These are phyloP conservation scores for Kingdonia uniflora DNA, from an alignment of 164 flowering plant genomes.

Conservation along the genomic window DNA sequence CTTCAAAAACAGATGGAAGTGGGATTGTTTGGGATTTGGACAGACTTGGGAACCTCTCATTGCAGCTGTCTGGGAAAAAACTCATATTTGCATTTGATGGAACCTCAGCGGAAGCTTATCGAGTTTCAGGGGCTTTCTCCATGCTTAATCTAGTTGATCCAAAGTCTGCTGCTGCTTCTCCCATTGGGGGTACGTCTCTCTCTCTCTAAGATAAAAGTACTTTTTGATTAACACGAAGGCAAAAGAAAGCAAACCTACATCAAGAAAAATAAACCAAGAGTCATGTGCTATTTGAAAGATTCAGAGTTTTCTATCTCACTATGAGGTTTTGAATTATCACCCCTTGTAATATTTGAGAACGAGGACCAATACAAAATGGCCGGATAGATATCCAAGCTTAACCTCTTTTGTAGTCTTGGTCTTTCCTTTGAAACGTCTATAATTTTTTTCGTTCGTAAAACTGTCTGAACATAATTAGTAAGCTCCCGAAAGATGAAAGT, in stretches of 20 bases:
- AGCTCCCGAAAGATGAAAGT: no score
- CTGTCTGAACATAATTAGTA: no score
- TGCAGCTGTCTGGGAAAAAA: conserved; percentile 88
- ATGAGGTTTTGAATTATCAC: background rate
- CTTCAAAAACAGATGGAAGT: conserved; percentile 69
- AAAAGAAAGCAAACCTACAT: no score
- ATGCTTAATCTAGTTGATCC: conserved; percentile 98
- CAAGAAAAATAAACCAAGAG: no score
- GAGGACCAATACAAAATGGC: no score
- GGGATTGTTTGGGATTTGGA: conserved; percentile 98
- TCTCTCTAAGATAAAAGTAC: no score
- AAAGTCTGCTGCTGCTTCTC: conserved; percentile 96
- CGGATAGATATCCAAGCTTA: no score
- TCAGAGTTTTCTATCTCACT: no score
- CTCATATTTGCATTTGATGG: conserved; percentile 99
- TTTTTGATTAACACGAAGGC: no score
- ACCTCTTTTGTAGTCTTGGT: no score
- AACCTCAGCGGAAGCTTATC: conserved; percentile 66
- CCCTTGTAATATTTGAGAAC: background rate
- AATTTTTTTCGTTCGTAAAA: no score
- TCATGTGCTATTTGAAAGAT: no score
- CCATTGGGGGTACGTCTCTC: conserved; percentile 77
- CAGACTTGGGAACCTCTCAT: conserved; percentile 66
- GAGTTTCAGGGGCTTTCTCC: conserved; percentile 62
- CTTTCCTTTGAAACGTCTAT: background rate